These are phyloP conservation scores for Hypoxylon subgilvum DNA, from an alignment of 495 filamentous ascomycete genomes.

Conservation along the genomic window DNA sequence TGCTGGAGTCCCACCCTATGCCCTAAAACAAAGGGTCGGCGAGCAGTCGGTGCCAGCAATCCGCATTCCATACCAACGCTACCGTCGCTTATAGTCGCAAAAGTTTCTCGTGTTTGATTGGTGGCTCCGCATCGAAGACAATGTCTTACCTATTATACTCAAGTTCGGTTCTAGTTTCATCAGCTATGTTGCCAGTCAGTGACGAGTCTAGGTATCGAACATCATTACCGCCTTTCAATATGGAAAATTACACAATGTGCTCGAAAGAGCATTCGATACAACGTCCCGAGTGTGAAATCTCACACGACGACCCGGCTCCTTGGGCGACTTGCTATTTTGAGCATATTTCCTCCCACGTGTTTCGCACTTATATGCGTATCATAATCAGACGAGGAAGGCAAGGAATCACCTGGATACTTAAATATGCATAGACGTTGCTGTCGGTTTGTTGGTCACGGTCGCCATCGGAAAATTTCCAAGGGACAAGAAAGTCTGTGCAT, in stretches of 20 bases:
- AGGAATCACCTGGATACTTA: background rate
- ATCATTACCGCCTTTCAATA: background rate
- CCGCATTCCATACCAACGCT: too few relatives aligned
- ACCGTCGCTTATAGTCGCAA: too few relatives aligned
- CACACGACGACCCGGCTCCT: background rate
- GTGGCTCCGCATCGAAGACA: conserved; percentile 15
- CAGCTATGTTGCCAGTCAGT: background rate
- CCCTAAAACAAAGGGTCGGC: conserved; percentile 5
- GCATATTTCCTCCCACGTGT: conserved; percentile 7
- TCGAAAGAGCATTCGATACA: background rate
- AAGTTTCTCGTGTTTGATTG: conserved; percentile 21
- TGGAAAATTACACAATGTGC: conserved; percentile 26
- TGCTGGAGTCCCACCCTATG: background rate
- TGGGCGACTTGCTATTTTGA: conserved; percentile 12
- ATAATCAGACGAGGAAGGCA: background rate
- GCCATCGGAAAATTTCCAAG: conserved; percentile 8
- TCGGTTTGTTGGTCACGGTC: background rate
- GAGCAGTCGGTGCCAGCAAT: too few relatives aligned
- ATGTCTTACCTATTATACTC: conserved; percentile 17
- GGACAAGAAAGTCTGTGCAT: conserved; percentile 12
- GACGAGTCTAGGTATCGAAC: background rate
- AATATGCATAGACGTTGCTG: background rate
- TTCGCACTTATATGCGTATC: conserved; percentile 12
- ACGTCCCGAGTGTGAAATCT: background rate
- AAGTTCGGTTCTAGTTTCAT: conserved; percentile 6